A percentile compares a stretch with the other conserved stretches of the same genome.
Conservation (phyloP, 805 yeast species). For the Cephaloascus fragrans region DNA sequence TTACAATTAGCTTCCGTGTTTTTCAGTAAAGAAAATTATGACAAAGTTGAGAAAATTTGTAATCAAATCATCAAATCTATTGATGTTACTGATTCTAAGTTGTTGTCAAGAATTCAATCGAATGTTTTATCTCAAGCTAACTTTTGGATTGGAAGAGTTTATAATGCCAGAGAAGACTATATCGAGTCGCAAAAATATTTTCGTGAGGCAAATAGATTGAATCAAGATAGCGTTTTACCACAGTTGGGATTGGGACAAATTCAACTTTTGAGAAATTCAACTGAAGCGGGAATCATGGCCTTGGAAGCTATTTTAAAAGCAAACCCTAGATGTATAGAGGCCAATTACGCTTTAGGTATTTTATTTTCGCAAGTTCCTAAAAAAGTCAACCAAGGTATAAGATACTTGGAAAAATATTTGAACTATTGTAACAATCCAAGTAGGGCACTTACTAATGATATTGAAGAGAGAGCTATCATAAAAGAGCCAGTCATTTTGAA, state of each 20-base stretch:
- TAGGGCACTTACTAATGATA: conserved; percentile 19
- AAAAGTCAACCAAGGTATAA: conserved; percentile 45
- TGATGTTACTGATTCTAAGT: conserved; percentile 8
- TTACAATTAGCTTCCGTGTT: conserved; percentile 61
- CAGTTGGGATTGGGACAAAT: conserved; percentile 82
- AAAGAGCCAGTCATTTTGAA: conserved; percentile 51
- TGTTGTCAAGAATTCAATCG: conserved; percentile 17
- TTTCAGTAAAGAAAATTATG: conserved; percentile 58
- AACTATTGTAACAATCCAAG: conserved; percentile 43
- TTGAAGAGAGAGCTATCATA: conserved; percentile 7
- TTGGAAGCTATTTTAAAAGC: conserved; percentile 65
- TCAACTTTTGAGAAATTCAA: conserved; percentile 60
- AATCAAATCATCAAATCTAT: conserved; percentile 29
- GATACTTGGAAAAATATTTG: conserved; percentile 60
- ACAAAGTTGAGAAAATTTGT: conserved; percentile 46
- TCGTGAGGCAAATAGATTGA: conserved; percentile 57
- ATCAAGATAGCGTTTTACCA: conserved; percentile 59
- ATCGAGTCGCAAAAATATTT: conserved; percentile 65
- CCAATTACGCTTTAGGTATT: conserved; percentile 66
- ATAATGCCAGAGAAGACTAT: conserved; percentile 49
- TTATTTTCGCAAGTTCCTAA: conserved; percentile 48
- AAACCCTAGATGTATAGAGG: conserved; percentile 64
- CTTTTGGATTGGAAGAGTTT: conserved; percentile 82
- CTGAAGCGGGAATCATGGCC: conserved; percentile 78
- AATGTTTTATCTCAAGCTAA: conserved; percentile 24